Base-by-base conservation (phyloP, 148 eudicot species). In the Spergularia bocconei region DNA sequence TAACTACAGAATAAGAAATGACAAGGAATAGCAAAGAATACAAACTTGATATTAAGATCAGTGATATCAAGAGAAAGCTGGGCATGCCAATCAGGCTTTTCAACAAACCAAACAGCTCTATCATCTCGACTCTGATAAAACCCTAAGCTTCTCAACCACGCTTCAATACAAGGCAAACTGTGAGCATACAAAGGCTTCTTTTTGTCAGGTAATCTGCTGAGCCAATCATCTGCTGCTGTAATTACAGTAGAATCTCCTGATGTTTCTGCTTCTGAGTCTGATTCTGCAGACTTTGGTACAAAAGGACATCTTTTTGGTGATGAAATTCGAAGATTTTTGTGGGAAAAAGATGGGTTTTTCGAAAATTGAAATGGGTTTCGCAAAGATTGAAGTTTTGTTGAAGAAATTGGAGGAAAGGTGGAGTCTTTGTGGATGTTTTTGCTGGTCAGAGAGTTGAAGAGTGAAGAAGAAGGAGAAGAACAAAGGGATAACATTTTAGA, bases 171-270 rank as follows among this genome's bases (percentile, higher is more conserved):
- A 38, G 92, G 95, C 80, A 92, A 83, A 79, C 98, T 92, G 75
- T 92, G 98, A 57, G 98, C 83, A 53, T 92, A 92, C 52, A 92
- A 64, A 1, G 98, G 88, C 76, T 92, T 92, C 82, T 88, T 92
- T 82, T 92, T 92, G 41, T 92, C 98, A 13, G 98, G 98, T 16
- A 90, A 79, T 75, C 63, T 87, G 80, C 84, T 85, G 17, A 90
- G 65, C 96, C 96, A 90, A 63, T 90, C 95, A 65, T 92, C 97
- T 58, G 79, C 79, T 20, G 61, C 78, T 7, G 73, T 55, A 7
- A 51, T 38, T 6, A 73, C 55, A 9, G 55, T 10, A 68, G 20
- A 59, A 5, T 74, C 75, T 13, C 69, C 75, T 69, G 78, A 85
- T 23, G 81, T 62, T 41, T 73, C 79, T 29, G 79, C 23, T 17